A percentile compares a stretch with the other conserved stretches of the same genome.
These are phyloP conservation scores for Spiraea crenata DNA, from an alignment of 331 rosid genomes.

Conservation along the genomic window DNA sequence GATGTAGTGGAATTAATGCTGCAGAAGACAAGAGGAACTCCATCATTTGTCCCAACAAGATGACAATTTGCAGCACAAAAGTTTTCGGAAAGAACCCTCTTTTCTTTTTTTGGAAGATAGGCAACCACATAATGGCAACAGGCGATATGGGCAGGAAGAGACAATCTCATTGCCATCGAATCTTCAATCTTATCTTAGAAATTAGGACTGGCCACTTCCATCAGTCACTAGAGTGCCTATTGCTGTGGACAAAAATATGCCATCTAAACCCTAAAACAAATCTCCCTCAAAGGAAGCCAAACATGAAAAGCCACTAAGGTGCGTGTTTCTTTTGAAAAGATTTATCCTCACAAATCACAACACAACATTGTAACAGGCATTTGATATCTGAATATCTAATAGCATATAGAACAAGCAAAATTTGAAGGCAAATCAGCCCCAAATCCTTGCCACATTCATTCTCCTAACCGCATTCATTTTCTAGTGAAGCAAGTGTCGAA, in stretches of 20 bases:
- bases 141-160: too few relatives aligned
- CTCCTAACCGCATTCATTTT: not conserved
- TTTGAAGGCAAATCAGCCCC: not conserved
- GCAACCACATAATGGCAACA: too few relatives aligned
- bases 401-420: not conserved
- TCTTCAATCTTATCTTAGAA: not conserved
- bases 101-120: too few relatives aligned
- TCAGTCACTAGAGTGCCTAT: too few relatives aligned
- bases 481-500: constrained; percentile 46
- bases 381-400: not conserved
- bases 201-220: not conserved
- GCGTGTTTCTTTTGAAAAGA: not conserved
- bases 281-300: not conserved
- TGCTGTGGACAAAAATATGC: not conserved
- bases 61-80: too few relatives aligned
- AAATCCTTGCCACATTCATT: not conserved
- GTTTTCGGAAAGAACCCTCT: too few relatives aligned
- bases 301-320: not conserved
- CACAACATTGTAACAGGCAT: not conserved
- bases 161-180: too few relatives aligned
- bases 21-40: too few relatives aligned
- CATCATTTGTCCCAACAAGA: too few relatives aligned
- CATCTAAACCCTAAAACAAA: not conserved
- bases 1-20: too few relatives aligned
- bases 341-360: not conserved